phyloP scores from a whole-genome alignment of 441 rosid genomes.

The Macaranga tanarius region DNA sequence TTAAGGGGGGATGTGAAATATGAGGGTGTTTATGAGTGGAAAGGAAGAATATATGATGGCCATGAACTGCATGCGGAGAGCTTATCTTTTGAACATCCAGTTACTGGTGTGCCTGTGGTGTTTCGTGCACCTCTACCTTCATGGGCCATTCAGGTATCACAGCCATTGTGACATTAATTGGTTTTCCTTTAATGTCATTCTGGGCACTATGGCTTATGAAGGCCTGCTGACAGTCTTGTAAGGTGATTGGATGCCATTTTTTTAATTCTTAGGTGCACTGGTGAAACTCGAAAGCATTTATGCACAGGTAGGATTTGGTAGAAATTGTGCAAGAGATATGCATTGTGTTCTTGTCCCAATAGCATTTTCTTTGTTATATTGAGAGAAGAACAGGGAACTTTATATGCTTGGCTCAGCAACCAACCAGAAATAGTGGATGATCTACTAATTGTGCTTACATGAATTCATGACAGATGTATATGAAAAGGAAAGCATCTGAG shows the following conservation, averaged over 20 bases:
- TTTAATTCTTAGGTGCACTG: background rate
- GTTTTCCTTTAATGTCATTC: background rate
- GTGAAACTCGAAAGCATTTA: background rate
- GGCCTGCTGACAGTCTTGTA: background rate
- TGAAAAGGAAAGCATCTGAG: background rate
- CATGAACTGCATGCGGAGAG: constrained; percentile 91
- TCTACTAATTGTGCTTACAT: background rate
- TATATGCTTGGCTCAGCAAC: background rate
- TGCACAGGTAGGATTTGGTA: background rate
- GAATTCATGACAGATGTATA: background rate
- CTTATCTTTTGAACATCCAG: constrained; percentile 71
- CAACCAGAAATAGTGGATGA: background rate
- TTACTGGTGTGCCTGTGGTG: constrained; percentile 41
- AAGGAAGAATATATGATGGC: constrained; percentile 48
- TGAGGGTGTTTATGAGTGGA: constrained; percentile 74
- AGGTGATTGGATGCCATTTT: background rate
- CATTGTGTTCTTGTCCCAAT: background rate
- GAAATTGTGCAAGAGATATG: background rate
- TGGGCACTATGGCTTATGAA: constrained; percentile 8
- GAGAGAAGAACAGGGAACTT: background rate
- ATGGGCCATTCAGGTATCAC: constrained; percentile 47
- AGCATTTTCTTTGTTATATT: background rate
- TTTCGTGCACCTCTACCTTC: constrained; percentile 63
- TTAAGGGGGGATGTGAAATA: constrained; percentile 87
- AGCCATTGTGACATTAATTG: constrained; percentile 19